Base-by-base conservation (phyloP, 2,329 filamentous ascomycete species). In the Colletotrichum sp. region DNA sequence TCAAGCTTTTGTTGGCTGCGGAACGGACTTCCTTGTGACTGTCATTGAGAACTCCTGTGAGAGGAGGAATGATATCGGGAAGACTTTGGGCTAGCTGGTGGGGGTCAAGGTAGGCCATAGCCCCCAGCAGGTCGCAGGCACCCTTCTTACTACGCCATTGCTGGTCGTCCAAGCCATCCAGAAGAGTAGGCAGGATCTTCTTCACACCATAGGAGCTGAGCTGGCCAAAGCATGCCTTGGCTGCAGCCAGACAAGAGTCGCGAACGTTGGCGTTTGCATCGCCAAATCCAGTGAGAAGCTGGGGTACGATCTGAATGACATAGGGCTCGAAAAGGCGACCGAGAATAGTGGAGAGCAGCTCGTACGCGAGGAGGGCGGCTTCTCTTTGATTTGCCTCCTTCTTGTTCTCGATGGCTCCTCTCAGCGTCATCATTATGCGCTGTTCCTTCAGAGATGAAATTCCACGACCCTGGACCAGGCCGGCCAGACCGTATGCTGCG, bases 101-200 rank as follows among this genome's bases (percentile, higher is more conserved):
- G 9, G 98, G 96, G 83, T 99, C 97, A 36, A 99, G 91, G 83
- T 99, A 99, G 7, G 97, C 98, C 97, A 99, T 99, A 78, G 97
- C 97, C 83, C 97, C 97, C 16, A 99, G 90, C 30, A 98, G 93
- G 83, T 99, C 97, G 82, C 97, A 99, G 70, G 97, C 97, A 80
- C 98, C 97, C 87, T 98, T 98, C 86, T 99, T 99, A 87, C 96
- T 99, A 82, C 97, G 94, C 97, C 97, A 99, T 84, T 99, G 96
- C 69, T 95, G 92, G 78, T 99, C 97, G 78, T 99, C 96, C 12
- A 99, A 91, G 74, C 98, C 97, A 78, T 97, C 93, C 4, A 99
- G 90, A 9, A 99, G 90, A 15, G 95, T 98, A 5, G 97, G 97
- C 78, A 99, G 88, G 78, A 99, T 96, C 82, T 97, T 91, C 86